phyloP scores from a whole-genome alignment of 2,329 filamentous ascomycete species.

The Pestalotiopsis sp. region DNA sequence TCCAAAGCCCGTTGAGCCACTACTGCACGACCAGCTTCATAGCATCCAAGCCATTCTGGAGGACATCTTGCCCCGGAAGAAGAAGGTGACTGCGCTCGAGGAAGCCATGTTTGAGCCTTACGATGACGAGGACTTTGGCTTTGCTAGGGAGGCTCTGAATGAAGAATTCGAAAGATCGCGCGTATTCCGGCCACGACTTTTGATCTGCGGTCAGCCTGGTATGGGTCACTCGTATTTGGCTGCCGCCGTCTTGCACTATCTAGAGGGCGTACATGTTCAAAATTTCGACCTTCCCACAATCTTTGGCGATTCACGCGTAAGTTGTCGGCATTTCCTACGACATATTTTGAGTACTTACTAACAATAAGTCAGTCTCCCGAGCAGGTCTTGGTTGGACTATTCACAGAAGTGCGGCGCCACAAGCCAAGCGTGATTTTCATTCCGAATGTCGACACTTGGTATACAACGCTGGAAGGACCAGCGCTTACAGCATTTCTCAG shows the following conservation, averaged over 20 bases:
- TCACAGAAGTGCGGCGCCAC: slow-evolving; percentile 89
- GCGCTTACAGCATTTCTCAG: slow-evolving; percentile 82
- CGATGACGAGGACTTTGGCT: slow-evolving; percentile 79
- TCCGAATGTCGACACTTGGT: slow-evolving; percentile 89
- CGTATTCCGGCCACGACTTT: slow-evolving; percentile 83
- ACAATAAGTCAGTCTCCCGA: slow-evolving; percentile 65
- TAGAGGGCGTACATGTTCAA: slow-evolving; percentile 93
- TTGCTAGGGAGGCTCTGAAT: slow-evolving; percentile 76
- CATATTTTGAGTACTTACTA: slow-evolving; percentile 15
- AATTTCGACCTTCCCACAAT: slow-evolving; percentile 90
- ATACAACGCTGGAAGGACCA: slow-evolving; percentile 61
- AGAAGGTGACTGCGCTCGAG: slow-evolving; percentile 85
- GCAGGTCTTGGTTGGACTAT: slow-evolving; percentile 86
- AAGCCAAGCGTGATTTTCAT: slow-evolving; percentile 97
- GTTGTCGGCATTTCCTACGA: slow-evolving; percentile 27
- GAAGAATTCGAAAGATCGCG: slow-evolving; percentile 85
- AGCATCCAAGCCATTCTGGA: slow-evolving; percentile 73
- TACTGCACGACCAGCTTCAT: slow-evolving; percentile 74
- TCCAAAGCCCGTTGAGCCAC: slow-evolving; percentile 77
- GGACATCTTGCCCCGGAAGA: slow-evolving; percentile 79
- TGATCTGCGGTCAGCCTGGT: slow-evolving; percentile 79
- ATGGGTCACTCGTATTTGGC: slow-evolving; percentile 95
- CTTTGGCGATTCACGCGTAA: slow-evolving; percentile 78
- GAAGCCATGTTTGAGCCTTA: slow-evolving; percentile 92
- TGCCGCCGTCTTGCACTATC: slow-evolving; percentile 82